Base-by-base conservation (phyloP, 176 grass and related monocot genomes). In the Cocos nucifera region DNA sequence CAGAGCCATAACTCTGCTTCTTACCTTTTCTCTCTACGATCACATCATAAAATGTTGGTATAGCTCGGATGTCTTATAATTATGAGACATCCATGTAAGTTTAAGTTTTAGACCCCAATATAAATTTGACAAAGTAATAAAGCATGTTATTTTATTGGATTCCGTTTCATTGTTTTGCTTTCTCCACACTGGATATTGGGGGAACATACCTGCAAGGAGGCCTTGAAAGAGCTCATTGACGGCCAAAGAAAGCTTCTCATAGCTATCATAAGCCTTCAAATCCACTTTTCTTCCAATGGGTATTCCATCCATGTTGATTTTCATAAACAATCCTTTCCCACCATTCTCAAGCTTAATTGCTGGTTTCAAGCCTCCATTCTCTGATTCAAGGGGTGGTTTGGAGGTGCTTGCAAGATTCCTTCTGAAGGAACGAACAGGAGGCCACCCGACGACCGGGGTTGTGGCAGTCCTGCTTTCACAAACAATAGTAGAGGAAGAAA, bases 301-400 rank as follows among this genome's bases (percentile, higher is more conserved):
- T 27, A 87, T 61, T 24, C 84, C 84, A 75, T 87, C 79, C 84
- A 87, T 87, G 75, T 87, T 87, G 22, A 87, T 82, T 76, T 87
- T 87, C 44, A 87, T 59, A 65, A 87, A 87, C 65, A 77, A 76
- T 50, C 64, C 69, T 61, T 60, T 78, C 67, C 74, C 74, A 49
- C 14, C 64, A 35, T 64, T 65, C 69, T 82, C 79, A 19, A 56
- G 3, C 62, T 69, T 82, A 1, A 2, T 49, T 25, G 23, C 16
- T 22, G 28, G 63, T 56, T 52, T 26, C 16, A 51, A 29, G 17
- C 73, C 67, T 49, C 9, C 53, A 7, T 77, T 81, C 62, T 77
- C 56, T 17, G 65, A 62, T 44, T 80, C 77, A 48, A 71, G 64
- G 10, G 69, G 51, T 54, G 52, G 50, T 65, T 74, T 83, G 59